Conservation (phyloP, 208 protist species). For the Crithidia expoeki region DNA sequence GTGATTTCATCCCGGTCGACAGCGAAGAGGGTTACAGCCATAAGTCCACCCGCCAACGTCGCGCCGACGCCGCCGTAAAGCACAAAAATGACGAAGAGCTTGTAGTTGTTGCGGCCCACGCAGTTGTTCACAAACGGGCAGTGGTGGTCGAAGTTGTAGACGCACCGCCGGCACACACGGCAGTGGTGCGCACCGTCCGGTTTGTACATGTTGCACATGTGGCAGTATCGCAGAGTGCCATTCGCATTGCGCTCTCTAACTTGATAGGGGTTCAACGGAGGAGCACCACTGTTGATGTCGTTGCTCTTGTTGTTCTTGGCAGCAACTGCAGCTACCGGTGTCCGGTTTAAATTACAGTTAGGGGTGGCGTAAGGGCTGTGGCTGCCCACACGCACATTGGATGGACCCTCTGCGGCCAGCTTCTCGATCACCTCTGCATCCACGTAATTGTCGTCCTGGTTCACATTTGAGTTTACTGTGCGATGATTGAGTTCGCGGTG, state of each 20-base stretch:
- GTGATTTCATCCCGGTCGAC: slow-evolving; percentile 31
- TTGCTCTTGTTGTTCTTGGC: background rate
- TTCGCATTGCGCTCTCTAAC: slow-evolving; percentile 42
- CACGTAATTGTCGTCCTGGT: too few species aligned
- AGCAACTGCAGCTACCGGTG: background rate
- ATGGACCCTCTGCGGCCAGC: background rate
- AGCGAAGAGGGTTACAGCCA: slow-evolving; percentile 48
- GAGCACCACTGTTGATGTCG: background rate
- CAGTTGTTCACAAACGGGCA: slow-evolving; percentile 93
- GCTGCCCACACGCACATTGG: background rate
- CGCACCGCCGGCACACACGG: slow-evolving; percentile 72
- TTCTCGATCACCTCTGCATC: background rate
- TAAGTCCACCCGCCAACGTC: slow-evolving; percentile 26
- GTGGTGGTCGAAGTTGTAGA: slow-evolving; percentile 91
- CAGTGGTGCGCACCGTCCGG: slow-evolving; percentile 88
- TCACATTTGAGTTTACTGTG: too few species aligned
- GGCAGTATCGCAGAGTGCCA: slow-evolving; percentile 67
- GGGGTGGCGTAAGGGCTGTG: slow-evolving; percentile 23
- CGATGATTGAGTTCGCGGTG: background rate
- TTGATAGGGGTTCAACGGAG: slow-evolving; percentile 38
- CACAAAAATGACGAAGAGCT: slow-evolving; percentile 83
- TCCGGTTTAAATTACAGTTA: background rate
- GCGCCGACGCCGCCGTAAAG: slow-evolving; percentile 50
- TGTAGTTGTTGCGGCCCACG: slow-evolving; percentile 88
- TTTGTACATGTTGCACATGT: slow-evolving; percentile 70